Evolutionary conservation across 768 basidiomycete genomes (phyloP), one percentile per base, ranked within the genome.

Genomic region (Hortiboletus campestris): DNA sequence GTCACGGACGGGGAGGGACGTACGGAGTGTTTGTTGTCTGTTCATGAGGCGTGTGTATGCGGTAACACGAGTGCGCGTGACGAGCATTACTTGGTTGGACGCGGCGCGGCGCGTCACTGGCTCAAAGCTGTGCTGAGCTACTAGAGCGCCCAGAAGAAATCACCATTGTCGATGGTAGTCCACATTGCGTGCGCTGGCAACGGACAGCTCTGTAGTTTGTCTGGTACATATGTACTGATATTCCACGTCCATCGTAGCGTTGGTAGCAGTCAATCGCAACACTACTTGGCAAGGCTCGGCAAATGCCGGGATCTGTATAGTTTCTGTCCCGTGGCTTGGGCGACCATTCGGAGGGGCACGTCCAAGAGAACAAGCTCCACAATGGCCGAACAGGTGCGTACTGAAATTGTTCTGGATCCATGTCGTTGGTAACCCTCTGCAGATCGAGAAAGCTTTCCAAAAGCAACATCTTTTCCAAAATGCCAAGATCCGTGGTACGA

Each of bases 401-500:
- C 40, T 2, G 25, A 55, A 38, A 8, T 29, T 14, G 22, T 36
- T 8, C 13, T 19, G 25, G 22, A 13, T 44, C 4, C 9, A 28
- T 22, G 45, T 51, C 22, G 39, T 25, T 19, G 35, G 51, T 57
- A 14, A 17, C 46, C 14, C 19, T 43, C 51, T 46, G 16, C 69
- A 98, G 89, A 86, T 95, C 72, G 95, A 98, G 78, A 97, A 96
- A 78, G 91, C 92, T 59, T 99, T 82, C 82, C 95, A 97, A 78
- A 97, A 97, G 80, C 97, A 99, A 76, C 83, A 87, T 72, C 84
- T 99, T 73, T 99, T 99, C 86, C 94, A 96, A 78, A 96, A 96
- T 78, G 82, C 91, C 74, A 98, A 98, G 84, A 80, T 84, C 64
- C 87, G 86, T 70, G 91, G 94, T 95, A 76, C 70, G 91, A 55